Evolutionary conservation across 2,329 filamentous ascomycete genomes (phyloP), one percentile per base, ranked within the genome.

Genomic region (Cytospora piceicola): DNA sequence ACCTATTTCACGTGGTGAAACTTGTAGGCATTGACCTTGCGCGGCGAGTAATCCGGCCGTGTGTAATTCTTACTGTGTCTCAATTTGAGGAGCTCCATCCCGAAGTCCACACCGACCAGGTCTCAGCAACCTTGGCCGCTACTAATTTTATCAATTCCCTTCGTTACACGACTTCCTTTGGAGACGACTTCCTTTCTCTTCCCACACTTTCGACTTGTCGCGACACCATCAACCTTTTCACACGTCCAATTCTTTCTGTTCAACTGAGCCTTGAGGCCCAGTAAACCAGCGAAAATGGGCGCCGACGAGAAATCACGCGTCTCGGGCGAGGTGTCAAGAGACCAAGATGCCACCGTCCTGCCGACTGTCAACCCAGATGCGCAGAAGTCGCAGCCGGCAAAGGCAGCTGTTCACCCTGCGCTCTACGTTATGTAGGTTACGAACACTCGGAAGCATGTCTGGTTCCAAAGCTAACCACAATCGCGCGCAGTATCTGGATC

Each of bases 231-330:
- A 42, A 9, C 22, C 15, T 30, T 22, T 52, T 42, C 46, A 30
- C 54, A 15, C 32, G 27, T n/a, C 32, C 46, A 59, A 49, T 52
- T n/a, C 9, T 30, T 55, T n/a, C 15, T 29, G 29, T 65, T 27
- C 27, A 3, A 15, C 55, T 34, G 20, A 56, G 51, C 46, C n/a
- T 20, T 51, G 8, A 42, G 32, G 53, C 22, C 64, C 30, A 22
- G 53, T 51, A 57, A n/a, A 4, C 32, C 53, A 29, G 30, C 68
- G 75, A 81, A 77, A 68, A 90, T 90, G 87, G 84, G 79, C 69
- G 80, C 82, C 73, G 90, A 91, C 76, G 91, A 97, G 79, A 97
- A 97, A 81, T 89, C 85, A 72, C 90, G 94, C 76, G 84, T 88
- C 73, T 97, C 93, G 56, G 91, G 91, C 78, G 94, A 97, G 78